Conservation (phyloP, 2,329 filamentous ascomycete genomes). For the Beauveria brongniartii region DNA sequence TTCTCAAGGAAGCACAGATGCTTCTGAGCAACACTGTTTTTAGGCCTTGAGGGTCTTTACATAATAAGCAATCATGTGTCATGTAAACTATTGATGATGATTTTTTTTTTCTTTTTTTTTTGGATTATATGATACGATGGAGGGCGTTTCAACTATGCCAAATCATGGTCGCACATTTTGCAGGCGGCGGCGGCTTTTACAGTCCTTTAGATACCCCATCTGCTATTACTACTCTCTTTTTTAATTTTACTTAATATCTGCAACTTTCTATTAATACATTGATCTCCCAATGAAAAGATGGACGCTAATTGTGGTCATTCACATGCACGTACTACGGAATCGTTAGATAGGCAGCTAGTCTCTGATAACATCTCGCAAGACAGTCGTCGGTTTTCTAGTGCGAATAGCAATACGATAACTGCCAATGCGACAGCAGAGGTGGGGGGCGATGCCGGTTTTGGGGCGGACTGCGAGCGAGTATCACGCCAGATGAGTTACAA, state of each 20-base stretch:
- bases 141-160: not conserved
- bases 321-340: no score
- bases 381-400: no score
- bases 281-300: no score
- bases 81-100: conserved; percentile 4
- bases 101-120: not conserved
- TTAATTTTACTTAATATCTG: not conserved
- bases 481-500: no score
- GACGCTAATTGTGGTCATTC: no score
- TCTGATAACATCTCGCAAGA: no score
- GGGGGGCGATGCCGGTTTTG: no score
- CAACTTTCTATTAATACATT: not conserved
- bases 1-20: not conserved
- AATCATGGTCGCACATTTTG: not conserved
- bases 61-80: not conserved
- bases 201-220: conserved; percentile 10
- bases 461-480: no score
- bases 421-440: no score
- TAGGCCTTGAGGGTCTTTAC: conserved; percentile 29
- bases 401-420: no score
- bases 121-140: conserved; percentile 11
- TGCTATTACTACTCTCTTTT: not conserved
- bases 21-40: conserved; percentile 44
- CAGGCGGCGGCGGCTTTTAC: not conserved
- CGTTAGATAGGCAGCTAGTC: no score